A percentile compares a stretch with the other conserved stretches of the same genome.
Evolutionary conservation across 495 filamentous ascomycete species (phyloP).

Genomic region (Aspergillus bertholletiae): DNA sequence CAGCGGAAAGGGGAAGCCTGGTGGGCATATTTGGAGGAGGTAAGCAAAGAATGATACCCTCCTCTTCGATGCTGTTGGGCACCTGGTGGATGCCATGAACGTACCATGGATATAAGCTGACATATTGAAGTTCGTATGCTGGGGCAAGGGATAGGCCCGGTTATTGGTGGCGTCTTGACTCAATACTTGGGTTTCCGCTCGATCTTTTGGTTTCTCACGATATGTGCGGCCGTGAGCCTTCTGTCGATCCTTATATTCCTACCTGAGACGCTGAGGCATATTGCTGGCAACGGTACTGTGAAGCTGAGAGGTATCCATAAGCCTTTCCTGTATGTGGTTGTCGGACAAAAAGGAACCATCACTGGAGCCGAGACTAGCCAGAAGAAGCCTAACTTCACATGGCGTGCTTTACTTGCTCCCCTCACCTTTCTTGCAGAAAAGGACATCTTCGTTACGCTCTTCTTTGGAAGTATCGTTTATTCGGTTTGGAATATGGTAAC

Average conservation of each 20-base stretch:
- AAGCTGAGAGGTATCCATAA: constrained; percentile 31
- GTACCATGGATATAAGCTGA: background rate
- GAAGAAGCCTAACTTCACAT: constrained; percentile 28
- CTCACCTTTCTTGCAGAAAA: constrained; percentile 39
- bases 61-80: constrained; percentile 5
- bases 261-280: constrained; percentile 66
- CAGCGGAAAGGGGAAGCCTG: constrained; percentile 35
- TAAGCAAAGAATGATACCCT: constrained; percentile 11
- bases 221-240: constrained; percentile 47
- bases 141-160: constrained; percentile 57
- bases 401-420: constrained; percentile 35
- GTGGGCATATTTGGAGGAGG: constrained; percentile 38
- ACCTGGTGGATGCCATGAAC: too few species aligned
- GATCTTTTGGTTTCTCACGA: constrained; percentile 72
- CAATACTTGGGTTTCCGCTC: constrained; percentile 64
- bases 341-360: background rate
- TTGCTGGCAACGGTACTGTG: constrained; percentile 67
- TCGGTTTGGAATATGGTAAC: constrained; percentile 53
- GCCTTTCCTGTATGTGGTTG: constrained; percentile 35
- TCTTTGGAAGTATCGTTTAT: constrained; percentile 46
- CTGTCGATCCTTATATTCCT: constrained; percentile 53
- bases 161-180: constrained; percentile 62
- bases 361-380: constrained; percentile 19
- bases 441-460: constrained; percentile 41
- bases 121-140: constrained; percentile 30